Evolutionary conservation across 2,329 filamentous ascomycete species (phyloP), one percentile per base, ranked within the genome.

Genomic region (Sodiomyces alkalinus): DNA sequence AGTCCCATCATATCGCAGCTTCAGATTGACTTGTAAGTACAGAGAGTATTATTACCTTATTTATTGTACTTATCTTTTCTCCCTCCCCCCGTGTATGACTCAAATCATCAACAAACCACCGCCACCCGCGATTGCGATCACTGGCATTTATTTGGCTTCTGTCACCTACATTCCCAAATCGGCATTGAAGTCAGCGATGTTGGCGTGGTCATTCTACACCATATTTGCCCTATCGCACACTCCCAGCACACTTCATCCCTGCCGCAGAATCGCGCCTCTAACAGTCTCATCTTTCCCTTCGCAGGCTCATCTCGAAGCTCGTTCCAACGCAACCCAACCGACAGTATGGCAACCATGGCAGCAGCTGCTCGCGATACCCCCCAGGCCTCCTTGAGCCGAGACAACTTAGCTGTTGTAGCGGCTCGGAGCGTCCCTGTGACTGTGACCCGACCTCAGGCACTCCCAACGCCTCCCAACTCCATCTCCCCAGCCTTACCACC

Each of bases 381-480:
- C 48, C 64, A 63, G 63, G 58, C 64, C 60, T 63, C 51, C 52
- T 48, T 33, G 35, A 55, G 53, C 62, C 68, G 69, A 74, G 71
- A 77, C 70, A 70, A 68, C 70, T 77, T 77, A 53, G 59, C 69
- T 75, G 71, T 58, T 74, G 71, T 75, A 74, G 70, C 69, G 64
- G 68, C 68, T 55, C 62, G 64, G 60, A 68, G 65, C 45, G 65
- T 71, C 52, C 58, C 67, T 64, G 62, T 48, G 54, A 58, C 53
- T 56, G 55, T 69, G 66, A 68, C 68, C 59, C 62, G 56, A 56
- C 54, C 58, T 59, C 62, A 67, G 43, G 62, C 71, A 52, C 73
- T 93, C 46, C 83, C 80, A 38, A 94, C 87, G 51, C 87, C 87
- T 48, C 87, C 87, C 36, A 92, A 87, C 62, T 94, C 86, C 55